Base-by-base conservation (phyloP, 352 stramenopile genomes). In the Globisporangium middletonii region DNA sequence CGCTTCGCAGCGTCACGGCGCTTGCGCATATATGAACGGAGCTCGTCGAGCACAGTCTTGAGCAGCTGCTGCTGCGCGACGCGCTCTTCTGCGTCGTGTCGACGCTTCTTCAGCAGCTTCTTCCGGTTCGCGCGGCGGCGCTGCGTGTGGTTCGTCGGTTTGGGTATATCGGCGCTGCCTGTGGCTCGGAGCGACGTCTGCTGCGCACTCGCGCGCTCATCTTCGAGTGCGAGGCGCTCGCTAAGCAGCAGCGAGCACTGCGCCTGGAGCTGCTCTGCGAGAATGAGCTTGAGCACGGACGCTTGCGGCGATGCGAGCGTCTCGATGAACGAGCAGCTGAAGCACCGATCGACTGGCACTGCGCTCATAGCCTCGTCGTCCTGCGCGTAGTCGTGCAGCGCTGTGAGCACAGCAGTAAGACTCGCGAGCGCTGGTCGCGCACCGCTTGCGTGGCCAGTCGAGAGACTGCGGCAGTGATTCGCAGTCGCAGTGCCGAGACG, bases 211-310 rank as follows among this genome's bases (percentile, higher is more conserved):
- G n/a, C 41, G n/a, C 41, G 16, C 30, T 73, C 71, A 16, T 78
- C 68, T 63, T 86, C 73, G 18, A 63, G 69, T 5, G 66, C 65
- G 16, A 92, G 33, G 28, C 67, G 76, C 35, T 88, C 77, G 18
- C 64, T 77, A n/a, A 94, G 57, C 12, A 92, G 55, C n/a, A 74
- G 46, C 2, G 82, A 85, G 35, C 80, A 92, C 30, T 87, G 69
- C 7, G 76, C 82, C 63, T 94, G 85, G 15, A 94, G 50, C 23
- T 88, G 57, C 54, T 92, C 85, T 3, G 80, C 80, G 12, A 89
- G 55, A n/a, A 94, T 61, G 12, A 94, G 63, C 42, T 77, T 73
- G 12, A 92, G 63, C 3, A 85, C 67, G 18, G 73, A 71, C 3
- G 70, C 60, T 65, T 94, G 78, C 15, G 84, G 82, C 16, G 53